Base-by-base conservation (phyloP, 2,329 filamentous ascomycete genomes). In the Chaetomium sp. region DNA sequence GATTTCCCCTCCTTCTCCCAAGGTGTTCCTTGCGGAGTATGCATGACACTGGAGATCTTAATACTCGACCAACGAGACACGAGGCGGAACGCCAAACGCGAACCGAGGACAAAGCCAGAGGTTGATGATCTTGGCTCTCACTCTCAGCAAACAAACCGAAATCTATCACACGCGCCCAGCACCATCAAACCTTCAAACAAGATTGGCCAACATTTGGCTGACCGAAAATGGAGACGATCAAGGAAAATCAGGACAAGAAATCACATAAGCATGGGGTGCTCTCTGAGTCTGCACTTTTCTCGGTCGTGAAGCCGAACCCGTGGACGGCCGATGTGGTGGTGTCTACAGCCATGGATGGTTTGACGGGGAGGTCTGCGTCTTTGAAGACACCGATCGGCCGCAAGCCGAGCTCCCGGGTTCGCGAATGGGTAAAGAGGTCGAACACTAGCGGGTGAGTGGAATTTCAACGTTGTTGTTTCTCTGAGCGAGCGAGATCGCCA, bases 351-450 rank as follows among this genome's bases (percentile, higher is more conserved):
- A n/a, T 57, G 46, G 38, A 50, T 43, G 9, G 50, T 35, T 37
- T 54, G 19, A 6, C 46, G 5, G 42, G 38, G 33, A 43, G 49
- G 19, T 49, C 58, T 11, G 46, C 57, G 5, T 58, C 50, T 6
- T 34, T 57, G 34, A 60, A 56, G 6, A 12, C 53, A 27, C 41
- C 37, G 9, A 36, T 52, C 33, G 32, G 43, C 33, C 54, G 41
- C 12, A 59, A 57, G 11, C 33, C 56, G 12, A 61, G 59, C 32
- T 55, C 57, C 2, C 53, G 58, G 1, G 55, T 64, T 10, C 59
- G 56, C 2, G 58, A 56, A 19, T 64, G 62, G 62, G 55, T 61
- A n/a, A 64, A 64, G 46, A 55, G 62, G 4, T 62, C 62, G 1
- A 56, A 48, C 14, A 58, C 62, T 1, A 57, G 42, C 19, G 47